phyloP scores from a whole-genome alignment of 768 basidiomycete genomes.

The Tricholoma saponaceum region DNA sequence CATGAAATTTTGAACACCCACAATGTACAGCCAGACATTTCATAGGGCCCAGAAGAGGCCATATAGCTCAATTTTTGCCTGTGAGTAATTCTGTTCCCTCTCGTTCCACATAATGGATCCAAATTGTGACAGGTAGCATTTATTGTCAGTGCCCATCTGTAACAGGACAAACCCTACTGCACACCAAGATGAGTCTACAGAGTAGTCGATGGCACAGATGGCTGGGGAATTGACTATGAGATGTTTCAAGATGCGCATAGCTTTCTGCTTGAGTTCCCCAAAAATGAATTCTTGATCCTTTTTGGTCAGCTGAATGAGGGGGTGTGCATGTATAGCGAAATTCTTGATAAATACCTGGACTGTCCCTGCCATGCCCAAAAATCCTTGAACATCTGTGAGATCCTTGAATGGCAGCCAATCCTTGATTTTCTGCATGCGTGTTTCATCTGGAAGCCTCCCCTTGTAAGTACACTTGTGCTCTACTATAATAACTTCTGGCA shows the following conservation, averaged over 20 bases:
- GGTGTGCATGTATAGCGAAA: slow-evolving; percentile 20
- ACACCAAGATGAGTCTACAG: slow-evolving; percentile 28
- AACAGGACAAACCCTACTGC: slow-evolving; percentile 32
- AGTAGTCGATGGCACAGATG: slow-evolving; percentile 30
- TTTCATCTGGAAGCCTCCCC: slow-evolving; percentile 23
- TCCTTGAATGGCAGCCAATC: slow-evolving; percentile 19
- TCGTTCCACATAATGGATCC: slow-evolving; percentile 31
- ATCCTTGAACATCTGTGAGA: slow-evolving; percentile 17
- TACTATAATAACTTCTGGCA: slow-evolving; percentile 21
- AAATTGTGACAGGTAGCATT: slow-evolving; percentile 18
- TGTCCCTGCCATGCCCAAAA: slow-evolving; percentile 20
- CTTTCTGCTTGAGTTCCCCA: slow-evolving; percentile 13
- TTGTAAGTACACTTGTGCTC: slow-evolving; percentile 22
- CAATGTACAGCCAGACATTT: slow-evolving; percentile 16
- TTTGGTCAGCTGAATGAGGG: slow-evolving; percentile 15
- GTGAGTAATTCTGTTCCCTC: slow-evolving; percentile 26
- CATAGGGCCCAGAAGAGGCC: slow-evolving; percentile 29
- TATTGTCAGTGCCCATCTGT: slow-evolving; percentile 19
- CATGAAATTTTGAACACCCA: slow-evolving; percentile 28
- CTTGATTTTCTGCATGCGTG: slow-evolving; percentile 19
- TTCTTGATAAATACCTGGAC: slow-evolving; percentile 18
- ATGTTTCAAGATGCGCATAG: slow-evolving; percentile 22
- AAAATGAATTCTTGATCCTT: slow-evolving; percentile 22
- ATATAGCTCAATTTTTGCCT: slow-evolving; percentile 35
- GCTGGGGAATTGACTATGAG: slow-evolving; percentile 19